Evolutionary conservation across 805 yeast species (phyloP), one percentile per base, ranked within the genome.

Genomic region (Kodamaea leandrae): DNA sequence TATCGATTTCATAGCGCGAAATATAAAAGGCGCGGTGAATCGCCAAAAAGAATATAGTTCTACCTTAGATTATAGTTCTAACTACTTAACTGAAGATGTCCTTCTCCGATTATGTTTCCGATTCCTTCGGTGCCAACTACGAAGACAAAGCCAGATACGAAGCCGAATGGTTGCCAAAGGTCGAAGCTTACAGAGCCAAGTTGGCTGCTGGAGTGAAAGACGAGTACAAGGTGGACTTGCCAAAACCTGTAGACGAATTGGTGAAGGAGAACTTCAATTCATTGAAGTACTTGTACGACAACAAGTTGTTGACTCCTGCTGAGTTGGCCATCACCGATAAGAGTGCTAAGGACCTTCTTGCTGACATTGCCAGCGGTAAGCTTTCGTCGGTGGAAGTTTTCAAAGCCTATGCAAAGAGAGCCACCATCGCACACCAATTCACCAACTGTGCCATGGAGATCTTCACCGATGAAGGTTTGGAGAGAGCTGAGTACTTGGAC

Each of bases 341-440:
- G 15, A 45, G 74, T 0, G 80, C 78, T 3, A 51, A 61, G 3
- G 64, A 62, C 8, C 62, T 77, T 37, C 68, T 67, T 15, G 54
- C 47, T 6, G 61, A 67, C 46, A 73, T 82, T 41, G 72, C 77
- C 15, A 42, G 60, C 2, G 77, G 78, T 6, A 66, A 72, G 29
- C 54, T 75, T 42, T 50, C 74, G 18, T 70, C 86, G 0, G 72
- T 69, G 4, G 70, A 72, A 26, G 79, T 80, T 14, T 68, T 77
- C 47, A 74, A 65, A 50, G 87, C 88, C 0, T 83, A 72, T 52
- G 83, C 82, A 29, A 83, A 80, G 52, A 67, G 80, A 42, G 82
- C 89, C 2, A 70, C 80, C 13, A 67, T 78, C 41, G 78, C 82
- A 3, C 87, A 86, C 45, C 80, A 78, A 49, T 72, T 78, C 52